A percentile compares a stretch with the other conserved stretches of the same genome.
These are phyloP conservation scores for Simplicillium aogashimaense DNA, from an alignment of 2,329 filamentous ascomycete genomes.

Conservation along the genomic window DNA sequence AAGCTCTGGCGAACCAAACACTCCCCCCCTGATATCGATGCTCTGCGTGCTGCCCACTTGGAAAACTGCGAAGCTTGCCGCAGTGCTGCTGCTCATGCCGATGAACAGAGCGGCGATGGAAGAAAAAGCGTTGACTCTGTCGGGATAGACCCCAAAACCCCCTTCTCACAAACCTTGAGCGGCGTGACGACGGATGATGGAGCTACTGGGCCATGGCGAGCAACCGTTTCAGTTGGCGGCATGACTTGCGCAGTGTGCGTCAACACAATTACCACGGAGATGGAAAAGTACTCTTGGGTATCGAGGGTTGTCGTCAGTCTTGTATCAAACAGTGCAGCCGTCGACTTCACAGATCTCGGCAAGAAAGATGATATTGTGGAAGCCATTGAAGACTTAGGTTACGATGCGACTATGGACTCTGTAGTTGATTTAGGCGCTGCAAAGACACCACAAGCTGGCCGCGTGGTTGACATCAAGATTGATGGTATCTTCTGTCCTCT, in stretches of 20 bases:
- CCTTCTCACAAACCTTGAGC: neutral
- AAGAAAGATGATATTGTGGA: constrained; percentile 26
- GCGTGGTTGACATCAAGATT: constrained; percentile 55
- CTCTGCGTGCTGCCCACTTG: constrained; percentile 20
- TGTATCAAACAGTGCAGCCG: constrained; percentile 54
- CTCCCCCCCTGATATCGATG: constrained; percentile 12
- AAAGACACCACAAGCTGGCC: constrained; percentile 25
- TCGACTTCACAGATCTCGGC: constrained; percentile 37
- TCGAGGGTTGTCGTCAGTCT: constrained; percentile 51
- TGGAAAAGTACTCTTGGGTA: constrained; percentile 48
- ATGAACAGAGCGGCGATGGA: neutral
- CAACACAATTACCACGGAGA: constrained; percentile 49
- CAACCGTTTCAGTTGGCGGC: constrained; percentile 51
- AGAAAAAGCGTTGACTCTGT: constrained; percentile 2
- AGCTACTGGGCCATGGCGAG: constrained; percentile 28
- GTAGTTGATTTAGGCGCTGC: constrained; percentile 31
- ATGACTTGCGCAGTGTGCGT: constrained; percentile 67
- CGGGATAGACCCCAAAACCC: constrained; percentile 1
- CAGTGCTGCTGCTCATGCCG: constrained; percentile 4
- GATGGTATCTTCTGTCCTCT: constrained; percentile 68
- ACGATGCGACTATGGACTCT: constrained; percentile 50
- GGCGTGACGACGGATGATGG: neutral
- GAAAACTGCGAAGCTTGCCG: constrained; percentile 27
- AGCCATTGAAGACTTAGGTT: constrained; percentile 53
- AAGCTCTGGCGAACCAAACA: constrained; percentile 17